Percentiles rank a stretch among this genome's conserved stretches.
Evolutionary conservation across 2,329 filamentous ascomycete genomes (phyloP).

Genomic region (Helminthosporium solani): DNA sequence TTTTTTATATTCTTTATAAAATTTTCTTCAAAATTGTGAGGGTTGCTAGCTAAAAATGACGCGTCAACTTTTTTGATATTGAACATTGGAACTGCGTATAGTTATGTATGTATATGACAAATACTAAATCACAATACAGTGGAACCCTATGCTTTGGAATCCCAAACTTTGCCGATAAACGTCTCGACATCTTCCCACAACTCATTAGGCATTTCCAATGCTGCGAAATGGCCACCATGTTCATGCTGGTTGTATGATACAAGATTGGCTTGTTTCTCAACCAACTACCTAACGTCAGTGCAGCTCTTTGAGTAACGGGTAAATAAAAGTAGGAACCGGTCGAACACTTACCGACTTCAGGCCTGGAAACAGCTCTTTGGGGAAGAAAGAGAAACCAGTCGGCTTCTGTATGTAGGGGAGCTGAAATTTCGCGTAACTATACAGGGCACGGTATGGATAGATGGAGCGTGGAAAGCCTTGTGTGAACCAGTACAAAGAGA

Average conservation of each 20-base stretch:
- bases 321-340: background rate
- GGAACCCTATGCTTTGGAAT: conserved; percentile 7
- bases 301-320: background rate
- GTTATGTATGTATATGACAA: no score
- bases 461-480: conserved; percentile 50
- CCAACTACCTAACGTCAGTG: background rate
- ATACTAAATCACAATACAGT: background rate
- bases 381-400: conserved; percentile 48
- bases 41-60: no score
- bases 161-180: conserved; percentile 45
- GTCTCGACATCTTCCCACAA: conserved; percentile 50
- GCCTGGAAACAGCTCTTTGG: conserved; percentile 44
- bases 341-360: conserved; percentile 28
- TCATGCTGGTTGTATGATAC: conserved; percentile 44
- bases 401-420: conserved; percentile 36
- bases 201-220: conserved; percentile 47
- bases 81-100: no score
- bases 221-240: conserved; percentile 58
- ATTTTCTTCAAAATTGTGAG: no score
- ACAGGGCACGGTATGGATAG: conserved; percentile 50
- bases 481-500: conserved; percentile 60
- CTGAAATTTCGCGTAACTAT: conserved; percentile 11
- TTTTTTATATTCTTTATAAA: no score
- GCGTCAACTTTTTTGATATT: no score
- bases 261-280: conserved; percentile 42